Evolutionary conservation across 371 early-diverging fungal species (phyloP).

Genomic region (Batrachochytrium dendrobatidis): DNA sequence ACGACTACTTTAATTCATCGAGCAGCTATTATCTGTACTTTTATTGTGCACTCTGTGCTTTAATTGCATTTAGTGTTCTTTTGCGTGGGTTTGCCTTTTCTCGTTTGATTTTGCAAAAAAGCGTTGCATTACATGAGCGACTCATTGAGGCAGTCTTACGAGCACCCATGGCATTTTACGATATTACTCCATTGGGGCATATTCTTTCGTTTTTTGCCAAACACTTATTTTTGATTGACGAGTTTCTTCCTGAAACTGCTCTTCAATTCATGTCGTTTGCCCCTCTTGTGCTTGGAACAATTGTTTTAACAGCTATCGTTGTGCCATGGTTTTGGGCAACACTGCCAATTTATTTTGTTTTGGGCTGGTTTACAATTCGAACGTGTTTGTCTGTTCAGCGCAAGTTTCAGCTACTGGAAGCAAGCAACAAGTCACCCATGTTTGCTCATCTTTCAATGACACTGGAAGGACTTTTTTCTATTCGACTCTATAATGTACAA

Average conservation of each 20-base stretch:
- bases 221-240: constrained; percentile 80
- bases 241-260: constrained; percentile 42
- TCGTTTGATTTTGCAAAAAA: constrained; percentile 32
- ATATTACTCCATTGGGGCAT: constrained; percentile 83
- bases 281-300: constrained; percentile 51
- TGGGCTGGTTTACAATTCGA: constrained; percentile 28
- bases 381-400: constrained; percentile 40
- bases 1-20: neutral
- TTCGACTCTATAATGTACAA: constrained; percentile 56
- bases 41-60: constrained; percentile 35
- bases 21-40: constrained; percentile 33
- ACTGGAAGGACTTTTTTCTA: constrained; percentile 61
- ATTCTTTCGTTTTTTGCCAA: constrained; percentile 82
- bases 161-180: constrained; percentile 89
- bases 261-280: constrained; percentile 48
- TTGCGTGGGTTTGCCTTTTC: constrained; percentile 40
- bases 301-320: constrained; percentile 45
- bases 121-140: constrained; percentile 41
- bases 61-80: constrained; percentile 41
- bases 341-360: constrained; percentile 31
- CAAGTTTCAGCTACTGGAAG: constrained; percentile 48
- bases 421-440: constrained; percentile 55
- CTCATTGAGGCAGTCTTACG: constrained; percentile 39
- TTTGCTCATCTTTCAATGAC: constrained; percentile 66
- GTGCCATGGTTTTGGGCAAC: constrained; percentile 53